Percentiles rank a stretch among this genome's conserved stretches.
These are phyloP conservation scores for Salix brachista DNA, from an alignment of 345 rosid genomes.

Conservation along the genomic window DNA sequence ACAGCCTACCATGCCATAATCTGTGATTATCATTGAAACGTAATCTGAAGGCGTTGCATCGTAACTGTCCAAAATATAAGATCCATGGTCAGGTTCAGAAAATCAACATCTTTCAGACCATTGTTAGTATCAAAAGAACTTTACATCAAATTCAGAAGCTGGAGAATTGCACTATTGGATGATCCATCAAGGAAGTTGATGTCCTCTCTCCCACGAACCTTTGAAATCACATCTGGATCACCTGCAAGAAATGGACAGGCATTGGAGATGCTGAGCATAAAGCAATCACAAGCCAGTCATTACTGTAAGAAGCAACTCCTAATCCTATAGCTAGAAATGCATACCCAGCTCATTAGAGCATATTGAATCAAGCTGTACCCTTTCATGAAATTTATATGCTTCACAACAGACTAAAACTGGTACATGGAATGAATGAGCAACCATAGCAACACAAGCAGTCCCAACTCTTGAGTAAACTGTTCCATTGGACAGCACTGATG, in stretches of 20 bases:
- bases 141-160: constrained; percentile 72
- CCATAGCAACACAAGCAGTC: constrained; percentile 96
- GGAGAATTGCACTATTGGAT: constrained; percentile 56
- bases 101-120: constrained; percentile 3
- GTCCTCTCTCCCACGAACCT: constrained; percentile 64
- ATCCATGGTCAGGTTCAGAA: constrained; percentile 15
- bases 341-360: constrained; percentile 93
- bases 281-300: neutral
- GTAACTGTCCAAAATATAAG: constrained; percentile 43
- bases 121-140: constrained; percentile 22
- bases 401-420: constrained; percentile 96
- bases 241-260: constrained; percentile 43
- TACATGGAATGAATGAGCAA: constrained; percentile 72
- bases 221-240: constrained; percentile 81
- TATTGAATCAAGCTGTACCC: constrained; percentile 94
- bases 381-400: constrained; percentile 92
- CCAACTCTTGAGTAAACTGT: constrained; percentile 94
- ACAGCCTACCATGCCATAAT: constrained; percentile 88
- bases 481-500: constrained; percentile 93
- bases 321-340: constrained; percentile 15
- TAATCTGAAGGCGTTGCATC: constrained; percentile 93
- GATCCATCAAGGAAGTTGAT: constrained; percentile 53
- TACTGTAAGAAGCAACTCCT: neutral
- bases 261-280: constrained; percentile 1
- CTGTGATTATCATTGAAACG: constrained; percentile 84